Evolutionary conservation across 805 yeast species (phyloP).

Genomic region (Jamesozyma lodderae): DNA sequence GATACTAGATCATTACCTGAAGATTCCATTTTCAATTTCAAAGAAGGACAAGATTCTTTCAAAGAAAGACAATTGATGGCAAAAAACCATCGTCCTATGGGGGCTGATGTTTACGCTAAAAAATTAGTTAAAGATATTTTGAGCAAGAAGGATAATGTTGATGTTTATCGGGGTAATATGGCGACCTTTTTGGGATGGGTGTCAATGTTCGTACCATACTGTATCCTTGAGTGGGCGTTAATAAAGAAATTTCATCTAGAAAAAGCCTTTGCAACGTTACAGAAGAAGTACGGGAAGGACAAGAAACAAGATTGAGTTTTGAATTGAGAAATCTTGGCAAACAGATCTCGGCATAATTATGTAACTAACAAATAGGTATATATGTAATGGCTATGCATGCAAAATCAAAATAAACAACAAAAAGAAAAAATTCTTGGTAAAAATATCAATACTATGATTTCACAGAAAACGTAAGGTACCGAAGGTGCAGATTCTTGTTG

Average conservation of each 20-base stretch:
- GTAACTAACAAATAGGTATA: too few species aligned
- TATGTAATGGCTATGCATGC: too few species aligned
- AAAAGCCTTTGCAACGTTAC: constrained; percentile 28
- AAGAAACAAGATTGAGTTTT: constrained; percentile 3
- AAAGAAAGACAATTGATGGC: constrained; percentile 51
- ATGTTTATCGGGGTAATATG: constrained; percentile 48
- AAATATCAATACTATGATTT: too few species aligned
- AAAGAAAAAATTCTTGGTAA: too few species aligned
- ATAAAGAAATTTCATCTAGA: constrained; percentile 34
- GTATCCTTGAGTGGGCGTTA: constrained; percentile 36
- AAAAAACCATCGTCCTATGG: constrained; percentile 47
- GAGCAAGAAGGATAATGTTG: constrained; percentile 33
- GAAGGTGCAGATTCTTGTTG: too few species aligned
- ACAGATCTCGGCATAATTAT: too few species aligned
- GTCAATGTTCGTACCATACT: constrained; percentile 37
- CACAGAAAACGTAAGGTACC: too few species aligned
- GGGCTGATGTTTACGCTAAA: constrained; percentile 48
- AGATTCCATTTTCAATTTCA: constrained; percentile 43
- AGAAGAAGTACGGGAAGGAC: constrained; percentile 3
- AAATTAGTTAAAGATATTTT: constrained; percentile 45
- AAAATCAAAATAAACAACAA: too few species aligned
- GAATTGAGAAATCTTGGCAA: too few species aligned
- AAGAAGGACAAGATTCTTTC: constrained; percentile 44
- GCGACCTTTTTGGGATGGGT: constrained; percentile 33
- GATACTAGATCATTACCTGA: constrained; percentile 53